Base-by-base conservation (phyloP, 106 monocot species). In the Posidonia australis region DNA sequence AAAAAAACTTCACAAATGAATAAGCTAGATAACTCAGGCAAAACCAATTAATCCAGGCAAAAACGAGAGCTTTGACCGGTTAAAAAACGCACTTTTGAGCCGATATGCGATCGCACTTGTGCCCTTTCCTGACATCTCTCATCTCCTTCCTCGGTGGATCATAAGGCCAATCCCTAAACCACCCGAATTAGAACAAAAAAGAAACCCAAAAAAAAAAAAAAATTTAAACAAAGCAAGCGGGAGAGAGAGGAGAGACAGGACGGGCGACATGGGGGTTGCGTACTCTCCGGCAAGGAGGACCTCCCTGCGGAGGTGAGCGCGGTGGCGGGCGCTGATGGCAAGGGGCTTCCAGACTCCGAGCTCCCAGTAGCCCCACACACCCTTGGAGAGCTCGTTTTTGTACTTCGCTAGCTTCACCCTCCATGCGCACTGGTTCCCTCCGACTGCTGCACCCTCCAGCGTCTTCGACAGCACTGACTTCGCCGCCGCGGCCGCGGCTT, bases 301-400 rank as follows among this genome's bases (percentile, higher is more conserved):
- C 60, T 93, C 93, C 65, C 83, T 93, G 22, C 93, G 86, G 17
- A 93, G 71, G 10, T 79, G 78, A 17, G 93, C 93, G 28, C 93
- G 93, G 43, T 83, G 71, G 49, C 89, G 85, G 44, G 77, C 93
- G 71, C 77, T 79, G 67, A 93, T 65, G 54, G 71, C 81, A 47
- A 89, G 89, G 43, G 93, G 89, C 60, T 89, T 93, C 93, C 93
- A 93, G 21, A 82, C 89, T 42, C 93, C 89, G 65, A 89, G 89
- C 60, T 93, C 83, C 93, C 93, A 93, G 70, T 89, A 89, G 14
- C 93, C 93, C 89, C 93, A 89, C 9, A 93, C 93, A 1, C 93
- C 93, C 70, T 93, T 93, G 26, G 77, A 65, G 22, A 93, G 76
- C 76, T 93, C 93, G 21, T 64, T 64, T 54, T 89, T 86, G 81